Conservation (phyloP, 2,329 filamentous ascomycete genomes). For the Magnaporthales sp. region DNA sequence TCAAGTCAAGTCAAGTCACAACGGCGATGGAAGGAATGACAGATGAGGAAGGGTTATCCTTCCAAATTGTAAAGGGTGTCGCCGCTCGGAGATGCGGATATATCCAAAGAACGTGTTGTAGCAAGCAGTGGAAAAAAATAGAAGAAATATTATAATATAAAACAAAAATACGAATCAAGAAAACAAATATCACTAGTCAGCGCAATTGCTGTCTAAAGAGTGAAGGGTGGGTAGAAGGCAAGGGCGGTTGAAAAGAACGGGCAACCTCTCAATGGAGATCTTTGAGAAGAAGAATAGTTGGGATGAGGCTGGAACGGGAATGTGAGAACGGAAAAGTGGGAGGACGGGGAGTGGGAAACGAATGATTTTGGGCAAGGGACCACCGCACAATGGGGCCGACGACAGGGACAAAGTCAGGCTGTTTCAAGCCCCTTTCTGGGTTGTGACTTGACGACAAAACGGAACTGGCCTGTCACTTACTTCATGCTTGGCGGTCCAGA, state of each 20-base stretch:
- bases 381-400: neutral
- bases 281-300: neutral
- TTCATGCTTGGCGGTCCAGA: neutral
- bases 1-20: neutral
- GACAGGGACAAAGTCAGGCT: neutral
- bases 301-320: conserved; percentile 3
- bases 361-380: neutral
- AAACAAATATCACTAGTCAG: neutral
- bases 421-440: neutral
- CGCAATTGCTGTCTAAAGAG: conserved; percentile 1
- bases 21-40: neutral
- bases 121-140: neutral
- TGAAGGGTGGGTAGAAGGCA: neutral
- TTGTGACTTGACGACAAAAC: neutral
- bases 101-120: neutral
- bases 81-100: neutral
- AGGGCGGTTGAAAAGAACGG: conserved; percentile 5
- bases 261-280: conserved; percentile 4
- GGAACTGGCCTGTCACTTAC: neutral
- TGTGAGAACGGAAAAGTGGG: neutral
- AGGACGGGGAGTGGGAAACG: neutral
- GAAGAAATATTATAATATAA: neutral
- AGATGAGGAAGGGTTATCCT: neutral
- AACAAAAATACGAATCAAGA: conserved; percentile 3
- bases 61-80: neutral